Percentiles rank a stretch among this genome's conserved stretches.
Conservation (phyloP, 805 yeast species). For the Vanderwaltozyma verrucispora region DNA sequence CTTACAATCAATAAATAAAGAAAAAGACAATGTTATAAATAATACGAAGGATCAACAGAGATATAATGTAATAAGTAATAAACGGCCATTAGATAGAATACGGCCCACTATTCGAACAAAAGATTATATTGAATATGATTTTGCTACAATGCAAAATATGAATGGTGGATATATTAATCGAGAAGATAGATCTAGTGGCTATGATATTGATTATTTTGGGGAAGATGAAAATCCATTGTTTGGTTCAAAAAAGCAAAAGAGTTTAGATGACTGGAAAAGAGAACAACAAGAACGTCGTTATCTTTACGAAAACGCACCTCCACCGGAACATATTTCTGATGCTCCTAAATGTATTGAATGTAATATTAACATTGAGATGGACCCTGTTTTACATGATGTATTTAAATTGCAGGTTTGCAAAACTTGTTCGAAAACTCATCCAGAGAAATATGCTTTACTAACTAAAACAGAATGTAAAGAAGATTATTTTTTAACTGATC, state of each 20-base stretch:
- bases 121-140: conserved; percentile 76
- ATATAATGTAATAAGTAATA: too few relatives aligned
- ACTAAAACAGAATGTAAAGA: conserved; percentile 94
- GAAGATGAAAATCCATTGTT: conserved; percentile 27
- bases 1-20: not conserved
- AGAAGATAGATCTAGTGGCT: conserved; percentile 10
- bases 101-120: conserved; percentile 43
- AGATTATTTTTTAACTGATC: conserved; percentile 88
- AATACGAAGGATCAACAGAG: too few relatives aligned
- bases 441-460: conserved; percentile 81
- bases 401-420: conserved; percentile 74
- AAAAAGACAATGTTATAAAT: too few relatives aligned
- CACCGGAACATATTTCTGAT: conserved; percentile 57
- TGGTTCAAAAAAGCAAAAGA: conserved; percentile 26
- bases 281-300: conserved; percentile 46
- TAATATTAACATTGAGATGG: conserved; percentile 60
- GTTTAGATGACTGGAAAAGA: conserved; percentile 47
- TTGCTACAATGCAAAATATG: conserved; percentile 81
- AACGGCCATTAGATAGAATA: conserved; percentile 20
- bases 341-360: conserved; percentile 86
- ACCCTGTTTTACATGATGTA: conserved; percentile 55
- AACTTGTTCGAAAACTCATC: conserved; percentile 56
- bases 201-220: conserved; percentile 10
- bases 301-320: conserved; percentile 49
- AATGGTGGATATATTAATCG: conserved; percentile 69